Evolutionary conservation across 1,284 basidiomycete genomes (phyloP), one percentile per base, ranked within the genome.

Genomic region (Tetrapyrgos nigripes): DNA sequence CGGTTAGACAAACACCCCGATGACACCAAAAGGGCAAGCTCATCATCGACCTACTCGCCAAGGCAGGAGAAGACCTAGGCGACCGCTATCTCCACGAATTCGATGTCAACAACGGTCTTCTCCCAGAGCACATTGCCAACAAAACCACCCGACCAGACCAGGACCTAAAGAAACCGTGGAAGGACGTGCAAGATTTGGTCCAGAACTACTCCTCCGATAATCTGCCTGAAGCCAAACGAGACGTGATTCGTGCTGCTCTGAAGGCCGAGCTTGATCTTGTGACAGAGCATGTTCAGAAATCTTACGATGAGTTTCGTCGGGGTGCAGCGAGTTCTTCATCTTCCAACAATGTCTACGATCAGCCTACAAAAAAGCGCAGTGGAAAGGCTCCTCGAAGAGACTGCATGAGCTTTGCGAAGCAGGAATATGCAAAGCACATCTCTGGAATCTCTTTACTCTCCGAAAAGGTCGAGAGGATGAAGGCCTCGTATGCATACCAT

Each of bases 401-500:
- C 37, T 51, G 64, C 44, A 58, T 75, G 3, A 44, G 50, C 0
- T 57, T 58, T 2, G 59, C 76, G 4, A 55, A 67, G 4, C 67
- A 75, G 1, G 72, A 75, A 8, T 66, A 68, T 1, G 69, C 44
- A 29, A 46, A 55, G 17, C 50, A 51, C 21, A 58, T 58, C 17
- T 35, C 48, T 13, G 49, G 47, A 13, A 37, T 59, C 4, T 40
- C 37, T 8, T 9, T 40, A 13, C 24, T 24, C 48, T 35, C 31
- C 17, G 64, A 56, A 3, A 68, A 80, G 24, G 57, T 81, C 1
- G 68, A 75, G 17, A 70, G 67, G 13, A 62, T 86, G 19, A 85
- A 81, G 63, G 84, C 84, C 0, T 85, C 84, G 0, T 81, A 74
- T 44, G 84, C 85, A 0, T 79, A 79, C 44, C 31, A 17, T 0